Base-by-base conservation (phyloP, 768 basidiomycete genomes). In the Tylopilus sp. region DNA sequence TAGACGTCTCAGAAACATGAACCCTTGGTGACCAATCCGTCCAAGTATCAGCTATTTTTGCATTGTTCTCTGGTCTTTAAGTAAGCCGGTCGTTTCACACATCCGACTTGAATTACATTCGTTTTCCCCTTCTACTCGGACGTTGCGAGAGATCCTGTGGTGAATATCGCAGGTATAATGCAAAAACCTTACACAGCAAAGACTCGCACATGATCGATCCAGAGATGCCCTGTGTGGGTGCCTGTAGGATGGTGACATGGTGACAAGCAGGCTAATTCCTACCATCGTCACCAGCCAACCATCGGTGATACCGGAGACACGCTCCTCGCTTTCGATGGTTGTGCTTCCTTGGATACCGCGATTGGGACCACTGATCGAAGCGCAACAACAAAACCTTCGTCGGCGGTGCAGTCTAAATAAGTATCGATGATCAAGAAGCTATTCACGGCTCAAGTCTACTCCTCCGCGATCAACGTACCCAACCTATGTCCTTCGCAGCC, bases 391-490 rank as follows among this genome's bases (percentile, higher is more conserved):
- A 25, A 13, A 6, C 47, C 15, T 12, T 43, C 38, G 6, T 30
- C 28, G 28, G 25, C 22, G 20, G 17, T 30, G 13, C 13, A 8
- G 20, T 9, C 40, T 6, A 25, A 44, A 25, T 20, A 31, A 47
- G 15, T 23, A 28, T 21, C 21, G 41, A 53, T 48, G 45, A 54
- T 61, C 49, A 52, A 35, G 41, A 44, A 52, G 48, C 52, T 48
- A 17, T 61, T 15, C 36, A 46, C 13, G 31, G 18, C 11, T 22
- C 31, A 44, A 20, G n/a, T 18, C 12, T 26, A 11, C 18, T 48
- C 28, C 17, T 10, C 2, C 20, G 5, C 15, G 36, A 22, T 48
- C 33, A 28, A 6, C 8, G 26, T 20, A 9, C 6, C n/a, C 17
- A 17, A 15, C 8, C 13, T n/a, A 18, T 28, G 4, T 20, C 28